Evolutionary conservation across 805 yeast species (phyloP), one percentile per base, ranked within the genome.

Genomic region (Yamadazyma philogaea): DNA sequence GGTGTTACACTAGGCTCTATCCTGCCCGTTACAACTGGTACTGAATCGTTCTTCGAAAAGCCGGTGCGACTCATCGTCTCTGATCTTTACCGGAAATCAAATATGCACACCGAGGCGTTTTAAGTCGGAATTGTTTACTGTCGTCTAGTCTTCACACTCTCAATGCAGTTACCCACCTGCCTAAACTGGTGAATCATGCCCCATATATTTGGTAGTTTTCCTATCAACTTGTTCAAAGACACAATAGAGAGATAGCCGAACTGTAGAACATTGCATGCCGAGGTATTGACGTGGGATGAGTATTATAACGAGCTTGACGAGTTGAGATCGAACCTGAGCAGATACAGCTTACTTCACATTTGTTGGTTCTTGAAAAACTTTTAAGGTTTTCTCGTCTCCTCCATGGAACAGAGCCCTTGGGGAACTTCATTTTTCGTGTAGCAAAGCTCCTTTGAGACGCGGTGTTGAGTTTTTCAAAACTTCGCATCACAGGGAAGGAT

Each of bases 401-500:
- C 26, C 8, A 24, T 24, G 8, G 4, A 24, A 7, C 3, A 5
- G 28, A 24, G 8, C 28, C 12, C 28, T 24, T 24, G 28, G 10
- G 12, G 12, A 7, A 4, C 10, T 24, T 4, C 28, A 5, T n/a
- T 11, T 4, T n/a, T 24, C 10, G 12, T 7, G 28, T n/a, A 24
- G 8, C 12, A 24, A 24, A 24, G 12, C 28, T 24, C 28, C 28
- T 24, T 24, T 24, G 28, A 24, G 28, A 33, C 36, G 36, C 36
- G 36, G 26, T 33, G 36, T 22, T 24, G 12, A 7, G 12, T 7
- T 24, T 24, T 24, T 4, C 12, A 24, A 7, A 24, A n/a, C 20
- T 32, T 33, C 36, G 36, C 36, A 33, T 33, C 36, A 26, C 12
- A 33, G 36, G 36, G 26, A n/a, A n/a, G n/a, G 36, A 30, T 12